phyloP scores from a whole-genome alignment of 2,329 filamentous ascomycete species.

The Pezicula neosporulosa region DNA sequence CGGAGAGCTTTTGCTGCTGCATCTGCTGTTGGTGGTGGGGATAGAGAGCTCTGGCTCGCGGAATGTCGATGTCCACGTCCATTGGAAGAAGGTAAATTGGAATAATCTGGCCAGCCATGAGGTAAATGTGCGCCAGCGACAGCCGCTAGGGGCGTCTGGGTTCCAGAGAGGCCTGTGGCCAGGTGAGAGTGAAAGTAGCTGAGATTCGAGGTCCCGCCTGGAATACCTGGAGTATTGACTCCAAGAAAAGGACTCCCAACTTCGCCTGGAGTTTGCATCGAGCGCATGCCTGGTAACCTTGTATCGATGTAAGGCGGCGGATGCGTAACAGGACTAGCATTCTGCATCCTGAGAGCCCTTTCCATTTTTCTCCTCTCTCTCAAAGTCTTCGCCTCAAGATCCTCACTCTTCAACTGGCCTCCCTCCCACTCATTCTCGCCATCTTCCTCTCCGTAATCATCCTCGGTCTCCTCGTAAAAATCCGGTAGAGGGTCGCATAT shows the following conservation, averaged over 20 bases:
- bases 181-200: constrained; percentile 82
- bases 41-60: constrained; percentile 25
- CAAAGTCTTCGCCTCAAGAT: constrained; percentile 16
- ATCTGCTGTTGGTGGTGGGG: constrained; percentile 34
- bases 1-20: constrained; percentile 37
- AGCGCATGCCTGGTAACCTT: constrained; percentile 28
- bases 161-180: constrained; percentile 66
- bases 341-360: constrained; percentile 30
- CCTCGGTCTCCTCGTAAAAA: constrained; percentile 85
- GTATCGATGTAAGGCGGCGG: constrained; percentile 38
- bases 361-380: constrained; percentile 32
- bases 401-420: constrained; percentile 10
- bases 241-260: constrained; percentile 55
- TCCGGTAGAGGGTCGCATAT: constrained; percentile 93
- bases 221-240: constrained; percentile 58
- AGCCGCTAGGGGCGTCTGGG: constrained; percentile 75
- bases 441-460: constrained; percentile 53
- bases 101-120: constrained; percentile 41
- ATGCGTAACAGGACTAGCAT: constrained; percentile 13
- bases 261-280: constrained; percentile 33
- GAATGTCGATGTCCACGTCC: constrained; percentile 22
- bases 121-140: constrained; percentile 69
- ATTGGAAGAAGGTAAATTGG: constrained; percentile 14
- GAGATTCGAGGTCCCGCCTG: constrained; percentile 72
- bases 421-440: constrained; percentile 34